Evolutionary conservation across 2,329 filamentous ascomycete species (phyloP), one percentile per base, ranked within the genome.

Genomic region (Elsinoe batatas): DNA sequence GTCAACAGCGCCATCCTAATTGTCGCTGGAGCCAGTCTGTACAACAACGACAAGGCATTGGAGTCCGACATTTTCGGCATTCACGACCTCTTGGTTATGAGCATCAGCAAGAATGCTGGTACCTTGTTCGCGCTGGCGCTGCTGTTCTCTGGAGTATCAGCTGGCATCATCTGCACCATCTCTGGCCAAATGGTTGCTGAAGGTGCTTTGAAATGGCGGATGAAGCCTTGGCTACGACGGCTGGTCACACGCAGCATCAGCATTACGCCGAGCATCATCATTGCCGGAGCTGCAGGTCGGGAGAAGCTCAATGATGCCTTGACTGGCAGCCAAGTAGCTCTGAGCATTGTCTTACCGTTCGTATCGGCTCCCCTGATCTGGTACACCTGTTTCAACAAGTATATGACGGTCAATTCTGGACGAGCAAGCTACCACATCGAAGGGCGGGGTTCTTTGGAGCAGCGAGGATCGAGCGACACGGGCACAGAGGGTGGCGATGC

Each of bases 141-240:
- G 1, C 78, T 95, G 0, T 79, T 94, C 0, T 91, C 85, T 0
- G 89, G 89, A 7, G 79, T 88, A 11, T 88, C 84, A 0, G 89
- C 89, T 0, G 89, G 89, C 5, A 88, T 95, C 35, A 85, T 94
- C 2, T 94, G 89, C 72, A 95, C 90, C 1, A 93, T 95, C 62
- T 81, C 89, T 0, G 89, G 89, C 0, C 89, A 95, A 68, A 93
- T 95, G 83, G 85, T 95, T 18, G 84, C 82, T 59, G 89, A 94
- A 68, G 89, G 89, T 5, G 87, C 89, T 58, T 69, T 95, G 43
- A 81, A 82, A 46, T 90, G 88, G 86, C 81, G 72, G 4, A 70
- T 91, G 32, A 76, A 77, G 58, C 89, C 89, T 0, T 95, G 89
- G 89, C 64, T 91, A 8, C 83, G 89, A 2, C 79, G 89, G 10